Percentiles rank a stretch among this genome's conserved stretches.
Evolutionary conservation across 371 early-diverging fungal genomes (phyloP).

Genomic region (Choanephora cucurbitarum): DNA sequence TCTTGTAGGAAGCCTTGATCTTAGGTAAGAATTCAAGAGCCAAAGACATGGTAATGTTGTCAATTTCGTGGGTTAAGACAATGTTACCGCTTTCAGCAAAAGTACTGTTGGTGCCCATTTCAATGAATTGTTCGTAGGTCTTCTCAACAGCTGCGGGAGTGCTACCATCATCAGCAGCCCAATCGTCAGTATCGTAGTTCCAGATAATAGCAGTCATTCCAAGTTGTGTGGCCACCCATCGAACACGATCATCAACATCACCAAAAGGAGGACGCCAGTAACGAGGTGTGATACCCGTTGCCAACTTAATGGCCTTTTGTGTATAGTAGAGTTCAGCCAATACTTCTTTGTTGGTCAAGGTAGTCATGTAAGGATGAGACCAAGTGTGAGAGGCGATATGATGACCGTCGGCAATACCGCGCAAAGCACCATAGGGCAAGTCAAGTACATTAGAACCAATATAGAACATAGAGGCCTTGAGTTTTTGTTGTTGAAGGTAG

Average conservation of each 20-base stretch:
- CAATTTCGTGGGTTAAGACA: conserved; percentile 47
- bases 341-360: conserved; percentile 50
- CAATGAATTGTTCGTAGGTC: conserved; percentile 33
- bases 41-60: conserved; percentile 43
- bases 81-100: conserved; percentile 33
- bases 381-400: conserved; percentile 52
- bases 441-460: conserved; percentile 43
- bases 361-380: conserved; percentile 57
- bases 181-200: conserved; percentile 44
- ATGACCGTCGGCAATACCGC: conserved; percentile 51
- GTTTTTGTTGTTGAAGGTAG: conserved; percentile 29
- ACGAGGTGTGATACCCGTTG: conserved; percentile 48
- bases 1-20: conserved; percentile 35
- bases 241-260: conserved; percentile 51
- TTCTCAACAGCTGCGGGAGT: conserved; percentile 26
- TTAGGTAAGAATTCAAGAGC: conserved; percentile 34
- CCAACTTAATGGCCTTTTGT: conserved; percentile 51
- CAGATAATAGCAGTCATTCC: conserved; percentile 44
- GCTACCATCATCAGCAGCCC: conserved; percentile 30
- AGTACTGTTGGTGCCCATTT: conserved; percentile 43
- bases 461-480: conserved; percentile 13
- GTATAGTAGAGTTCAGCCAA: conserved; percentile 56
- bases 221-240: conserved; percentile 45
- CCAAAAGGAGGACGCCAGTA: conserved; percentile 53
- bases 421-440: conserved; percentile 50